Base-by-base conservation (phyloP, 768 basidiomycete species). In the Flagelloscypha sp. region DNA sequence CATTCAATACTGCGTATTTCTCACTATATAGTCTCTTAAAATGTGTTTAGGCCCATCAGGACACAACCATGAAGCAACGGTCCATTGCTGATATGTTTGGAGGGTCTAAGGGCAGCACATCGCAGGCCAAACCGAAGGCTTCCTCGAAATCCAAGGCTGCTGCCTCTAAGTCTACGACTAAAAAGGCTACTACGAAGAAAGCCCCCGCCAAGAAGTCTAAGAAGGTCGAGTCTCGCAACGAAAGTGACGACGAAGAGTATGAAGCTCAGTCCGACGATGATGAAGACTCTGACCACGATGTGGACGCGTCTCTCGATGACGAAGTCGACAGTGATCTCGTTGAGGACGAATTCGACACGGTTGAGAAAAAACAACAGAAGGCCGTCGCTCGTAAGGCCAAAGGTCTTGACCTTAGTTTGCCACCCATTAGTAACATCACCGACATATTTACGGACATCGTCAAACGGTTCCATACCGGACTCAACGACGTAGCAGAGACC, bases 341-440 rank as follows among this genome's bases (percentile, higher is more conserved):
- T 18, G 21, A 36, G 11, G 18, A 13, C 11, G 33, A 7, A 37
- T 27, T 33, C 33, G 20, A 17, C 7, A 17, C 9, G 28, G 29
- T 46, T 3, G 41, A 29, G 22, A 66, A 59, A 44, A 62, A 60
- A 48, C 54, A 49, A 24, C 44, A 46, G 5, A 71, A 68, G 48
- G 46, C 63, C n/a, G 37, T 54, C 25, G 63, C 68, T 7, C 66
- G 71, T 29, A 79, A 82, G 33, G 61, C n/a, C n/a, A n/a, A n/a
- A n/a, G n/a, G 72, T 20, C 84, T 82, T 0, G 62, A 68, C 45
- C 70, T 86, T 5, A n/a, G n/a, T n/a, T n/a, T n/a, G n/a, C 86
- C 89, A 11, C 89, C 89, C 13, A 79, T 93, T 33, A 66, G 76
- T 48, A 67, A 79, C 41, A 67, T 78, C 31, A 57, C 65, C 20